phyloP scores from a whole-genome alignment of 805 yeast genomes.

The Saturnispora zaruensis region DNA sequence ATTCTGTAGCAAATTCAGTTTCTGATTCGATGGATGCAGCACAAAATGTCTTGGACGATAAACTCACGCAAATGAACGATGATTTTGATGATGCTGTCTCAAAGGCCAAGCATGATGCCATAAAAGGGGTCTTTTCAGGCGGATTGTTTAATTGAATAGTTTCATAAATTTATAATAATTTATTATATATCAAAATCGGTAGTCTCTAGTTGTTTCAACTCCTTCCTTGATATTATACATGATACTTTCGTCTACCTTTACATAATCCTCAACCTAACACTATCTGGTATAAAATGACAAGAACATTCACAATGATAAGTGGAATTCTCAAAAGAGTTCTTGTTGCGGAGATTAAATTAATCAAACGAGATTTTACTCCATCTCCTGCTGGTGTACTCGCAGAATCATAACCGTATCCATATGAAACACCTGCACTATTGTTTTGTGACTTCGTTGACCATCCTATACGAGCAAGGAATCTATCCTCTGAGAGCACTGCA shows the following conservation, averaged over 20 bases:
- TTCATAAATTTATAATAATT: conserved; percentile 32
- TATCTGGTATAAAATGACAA: conserved; percentile 45
- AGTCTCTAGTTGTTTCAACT: not conserved
- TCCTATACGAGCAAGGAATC: conserved; percentile 44
- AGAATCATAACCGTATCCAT: conserved; percentile 16
- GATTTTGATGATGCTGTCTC: conserved; percentile 25
- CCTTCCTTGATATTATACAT: conserved; percentile 7
- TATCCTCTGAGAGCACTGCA: conserved; percentile 52
- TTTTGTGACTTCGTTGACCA: conserved; percentile 33
- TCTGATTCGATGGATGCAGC: conserved; percentile 20
- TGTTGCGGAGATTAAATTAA: conserved; percentile 50
- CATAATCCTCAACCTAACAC: conserved; percentile 34
- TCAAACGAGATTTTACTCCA: conserved; percentile 37
- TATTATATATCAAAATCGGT: not conserved
- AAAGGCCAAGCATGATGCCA: conserved; percentile 24
- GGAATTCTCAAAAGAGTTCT: conserved; percentile 52
- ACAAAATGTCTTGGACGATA: conserved; percentile 18
- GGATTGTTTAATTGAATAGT: not conserved
- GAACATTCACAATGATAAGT: conserved; percentile 40
- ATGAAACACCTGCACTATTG: conserved; percentile 16
- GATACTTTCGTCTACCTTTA: not conserved
- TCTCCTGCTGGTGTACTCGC: conserved; percentile 8
- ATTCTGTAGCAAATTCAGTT: conserved; percentile 14
- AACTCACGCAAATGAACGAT: conserved; percentile 25
- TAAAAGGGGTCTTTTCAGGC: conserved; percentile 23